Base-by-base conservation (phyloP, 805 yeast species). In the Candida suzukii region DNA sequence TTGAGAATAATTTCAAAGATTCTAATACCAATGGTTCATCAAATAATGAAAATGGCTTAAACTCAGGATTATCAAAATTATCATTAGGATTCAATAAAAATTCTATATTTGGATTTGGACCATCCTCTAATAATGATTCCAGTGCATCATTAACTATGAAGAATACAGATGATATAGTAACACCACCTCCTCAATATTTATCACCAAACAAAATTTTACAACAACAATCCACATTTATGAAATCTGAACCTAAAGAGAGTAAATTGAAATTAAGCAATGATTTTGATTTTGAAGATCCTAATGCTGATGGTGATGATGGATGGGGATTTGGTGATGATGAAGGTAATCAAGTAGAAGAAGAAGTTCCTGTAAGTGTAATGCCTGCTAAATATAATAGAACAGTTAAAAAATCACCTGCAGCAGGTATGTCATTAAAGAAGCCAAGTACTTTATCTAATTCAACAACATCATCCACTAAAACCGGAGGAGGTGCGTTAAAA, bases 261-360 rank as follows among this genome's bases (percentile, higher is more conserved):
- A 14, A 19, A 3, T 7, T 12, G n/a, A 21, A 22, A 25, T 2
- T 24, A 3, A 17, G 14, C 11, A 7, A 14, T 16, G 37, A 24
- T 14, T 16, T 14, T 17, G 30, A 21, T 20, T 33, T 33, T 7
- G 28, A 38, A 10, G 41, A 42, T 20, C 31, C 41, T 12, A 41
- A 38, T 7, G 49, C 50, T 32, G 54, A 49, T 38, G 2, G 51
- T 13, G 56, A 53, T 32, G 63, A 58, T 43, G 58, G 54, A 1
- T 61, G 66, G 66, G 64, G 57, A 16, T 51, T 56, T 43, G 58
- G 46, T 29, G 49, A 39, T 10, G 56, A 50, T 7, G 57, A 47
- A 3, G 44, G 42, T 30, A 18, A 37, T 10, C 25, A 34, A 35
- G 28, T 28, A 30, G n/a, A n/a, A n/a, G 57, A 47, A 3, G 44